Percentiles rank a stretch among this genome's conserved stretches.
phyloP scores from a whole-genome alignment of 73 alveolate species.

The Paramecium tetraurelia region DNA sequence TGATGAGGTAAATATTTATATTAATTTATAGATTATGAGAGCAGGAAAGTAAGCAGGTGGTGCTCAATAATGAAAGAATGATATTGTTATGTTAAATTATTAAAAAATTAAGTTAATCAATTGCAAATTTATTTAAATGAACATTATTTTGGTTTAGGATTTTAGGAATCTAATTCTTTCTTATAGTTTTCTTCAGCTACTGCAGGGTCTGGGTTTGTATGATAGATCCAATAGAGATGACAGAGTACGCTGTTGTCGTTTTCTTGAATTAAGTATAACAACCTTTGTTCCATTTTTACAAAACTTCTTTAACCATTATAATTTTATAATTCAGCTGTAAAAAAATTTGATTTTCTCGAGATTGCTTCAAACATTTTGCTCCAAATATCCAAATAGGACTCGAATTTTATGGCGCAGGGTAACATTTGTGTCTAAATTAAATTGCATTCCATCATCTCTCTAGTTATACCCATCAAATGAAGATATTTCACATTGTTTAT shows the following conservation, averaged over 20 bases:
- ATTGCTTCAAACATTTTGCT: neutral
- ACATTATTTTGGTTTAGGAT: slow-evolving; percentile 39
- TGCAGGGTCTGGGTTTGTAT: neutral
- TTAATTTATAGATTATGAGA: slow-evolving; percentile 56
- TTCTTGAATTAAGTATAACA: neutral
- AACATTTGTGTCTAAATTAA: neutral
- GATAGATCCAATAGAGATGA: slow-evolving; percentile 3
- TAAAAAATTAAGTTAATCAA: neutral
- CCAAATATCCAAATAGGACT: slow-evolving; percentile 44
- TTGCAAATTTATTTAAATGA: neutral
- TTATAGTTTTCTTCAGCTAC: neutral
- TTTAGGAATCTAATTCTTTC: neutral
- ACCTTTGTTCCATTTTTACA: neutral
- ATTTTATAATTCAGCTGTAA: neutral
- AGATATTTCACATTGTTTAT: neutral
- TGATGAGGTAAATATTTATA: slow-evolving; percentile 43
- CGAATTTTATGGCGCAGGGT: slow-evolving; percentile 34
- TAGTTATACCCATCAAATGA: slow-evolving; percentile 8
- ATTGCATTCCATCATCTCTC: neutral
- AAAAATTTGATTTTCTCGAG: neutral
- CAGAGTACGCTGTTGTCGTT: neutral
- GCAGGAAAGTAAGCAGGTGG: slow-evolving; percentile 66
- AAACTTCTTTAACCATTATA: slow-evolving; percentile 17
- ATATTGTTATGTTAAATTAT: neutral
- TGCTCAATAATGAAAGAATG: slow-evolving; percentile 42